phyloP scores from a whole-genome alignment of 1,139 yeast genomes.

The Candida glucosophila region DNA sequence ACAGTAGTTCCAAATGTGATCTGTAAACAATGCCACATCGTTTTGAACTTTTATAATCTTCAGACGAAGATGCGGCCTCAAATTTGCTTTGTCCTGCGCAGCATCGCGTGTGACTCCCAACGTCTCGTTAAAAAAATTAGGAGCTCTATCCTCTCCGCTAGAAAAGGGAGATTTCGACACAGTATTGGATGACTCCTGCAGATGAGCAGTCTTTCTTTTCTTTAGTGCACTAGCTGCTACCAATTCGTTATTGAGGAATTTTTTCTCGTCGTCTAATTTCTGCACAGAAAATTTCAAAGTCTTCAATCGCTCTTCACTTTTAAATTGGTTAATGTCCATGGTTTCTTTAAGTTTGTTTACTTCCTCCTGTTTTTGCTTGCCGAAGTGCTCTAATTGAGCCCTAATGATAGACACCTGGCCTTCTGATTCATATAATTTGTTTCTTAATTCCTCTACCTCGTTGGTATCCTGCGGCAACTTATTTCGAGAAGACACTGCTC shows the following conservation, averaged over 20 bases:
- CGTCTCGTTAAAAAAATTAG: too few species aligned
- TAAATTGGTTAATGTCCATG: conserved; percentile 19
- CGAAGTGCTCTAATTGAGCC: conserved; percentile 48
- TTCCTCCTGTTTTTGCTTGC: conserved; percentile 35
- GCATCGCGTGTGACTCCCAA: too few species aligned
- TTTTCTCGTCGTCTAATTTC: conserved; percentile 61
- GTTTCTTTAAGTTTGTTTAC: conserved; percentile 31
- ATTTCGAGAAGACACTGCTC: conserved; percentile 1
- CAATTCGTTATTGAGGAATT: conserved; percentile 45
- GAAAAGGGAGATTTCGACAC: too few species aligned
- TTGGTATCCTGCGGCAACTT: too few species aligned
- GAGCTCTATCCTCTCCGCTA: too few species aligned
- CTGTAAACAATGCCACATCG: conserved; percentile 28
- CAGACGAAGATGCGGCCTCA: too few species aligned
- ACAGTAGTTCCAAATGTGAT: conserved; percentile 28
- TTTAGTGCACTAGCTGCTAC: conserved; percentile 13
- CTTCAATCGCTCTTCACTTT: conserved; percentile 33
- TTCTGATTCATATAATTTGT: conserved; percentile 41
- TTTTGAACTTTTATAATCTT: conserved; percentile 19
- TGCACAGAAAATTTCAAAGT: conserved; percentile 38
- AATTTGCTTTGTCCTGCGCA: too few species aligned
- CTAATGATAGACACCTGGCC: conserved; percentile 77
- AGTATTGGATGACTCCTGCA: too few species aligned
- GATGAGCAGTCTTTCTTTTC: too few species aligned
- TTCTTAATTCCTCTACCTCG: conserved; percentile 3